Evolutionary conservation across 2,329 filamentous ascomycete genomes (phyloP).

Genomic region (Phyllosticta capitalensis): DNA sequence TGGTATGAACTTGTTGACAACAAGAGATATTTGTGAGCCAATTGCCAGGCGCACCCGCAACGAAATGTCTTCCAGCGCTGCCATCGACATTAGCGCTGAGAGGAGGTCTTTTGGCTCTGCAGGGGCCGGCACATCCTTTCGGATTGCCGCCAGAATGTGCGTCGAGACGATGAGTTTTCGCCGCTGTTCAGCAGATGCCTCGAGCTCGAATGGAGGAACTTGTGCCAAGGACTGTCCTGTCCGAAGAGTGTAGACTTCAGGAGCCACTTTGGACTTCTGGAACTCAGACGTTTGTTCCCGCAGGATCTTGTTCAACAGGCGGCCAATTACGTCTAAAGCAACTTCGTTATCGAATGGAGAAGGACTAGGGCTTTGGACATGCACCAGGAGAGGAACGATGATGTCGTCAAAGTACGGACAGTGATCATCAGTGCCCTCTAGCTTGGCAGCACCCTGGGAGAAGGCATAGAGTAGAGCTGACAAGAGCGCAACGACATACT

Average conservation of each 20-base stretch:
- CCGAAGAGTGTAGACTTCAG: conserved; percentile 48
- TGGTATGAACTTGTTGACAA: conserved; percentile 40
- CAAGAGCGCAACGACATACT: conserved; percentile 51
- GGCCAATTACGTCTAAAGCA: conserved; percentile 50
- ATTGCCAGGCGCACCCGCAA: conserved; percentile 23
- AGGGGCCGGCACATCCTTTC: conserved; percentile 25
- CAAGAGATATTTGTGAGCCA: conserved; percentile 35
- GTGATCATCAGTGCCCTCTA: conserved; percentile 32
- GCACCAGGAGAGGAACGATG: conserved; percentile 32
- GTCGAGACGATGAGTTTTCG: conserved; percentile 48
- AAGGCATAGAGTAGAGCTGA: conserved; percentile 54
- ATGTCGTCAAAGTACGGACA: conserved; percentile 39
- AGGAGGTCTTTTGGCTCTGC: conserved; percentile 24
- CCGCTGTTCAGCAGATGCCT: conserved; percentile 25
- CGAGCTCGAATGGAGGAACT: conserved; percentile 23
- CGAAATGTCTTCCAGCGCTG: conserved; percentile 21
- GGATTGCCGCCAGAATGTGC: conserved; percentile 44
- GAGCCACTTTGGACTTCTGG: conserved; percentile 42
- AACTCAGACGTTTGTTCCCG: conserved; percentile 40
- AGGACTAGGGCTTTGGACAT: conserved; percentile 24
- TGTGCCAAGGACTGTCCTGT: conserved; percentile 21
- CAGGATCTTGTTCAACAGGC: conserved; percentile 51
- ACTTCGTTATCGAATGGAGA: conserved; percentile 37
- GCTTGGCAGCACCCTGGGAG: conserved; percentile 43
- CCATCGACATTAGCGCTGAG: conserved; percentile 29